These are phyloP conservation scores for Diplogelasinospora grovesii DNA, from an alignment of 495 filamentous ascomycete species.

Conservation along the genomic window DNA sequence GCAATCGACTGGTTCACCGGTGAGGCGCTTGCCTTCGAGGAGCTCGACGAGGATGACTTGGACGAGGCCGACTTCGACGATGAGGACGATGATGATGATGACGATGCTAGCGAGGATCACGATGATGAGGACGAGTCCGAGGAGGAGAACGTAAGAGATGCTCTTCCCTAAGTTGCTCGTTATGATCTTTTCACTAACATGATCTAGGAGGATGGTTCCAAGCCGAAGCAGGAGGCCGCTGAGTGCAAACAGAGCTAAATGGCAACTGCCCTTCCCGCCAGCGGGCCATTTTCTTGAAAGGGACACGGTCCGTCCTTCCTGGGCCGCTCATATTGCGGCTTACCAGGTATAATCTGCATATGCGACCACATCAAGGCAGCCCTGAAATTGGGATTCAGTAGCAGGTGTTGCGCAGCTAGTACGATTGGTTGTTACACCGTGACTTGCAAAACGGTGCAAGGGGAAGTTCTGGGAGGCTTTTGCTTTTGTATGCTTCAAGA, in stretches of 20 bases:
- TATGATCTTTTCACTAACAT: slow-evolving; percentile 5
- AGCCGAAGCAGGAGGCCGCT: slow-evolving; percentile 97
- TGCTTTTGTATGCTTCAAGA: too few relatives aligned
- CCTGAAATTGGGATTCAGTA: slow-evolving; percentile 6
- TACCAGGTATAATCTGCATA: slow-evolving; percentile 8
- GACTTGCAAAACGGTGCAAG: slow-evolving; percentile 16
- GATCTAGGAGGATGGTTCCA: slow-evolving; percentile 78
- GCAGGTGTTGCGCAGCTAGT: too few relatives aligned
- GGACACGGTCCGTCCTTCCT: slow-evolving; percentile 5
- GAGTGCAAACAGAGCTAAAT: slow-evolving; percentile 99
- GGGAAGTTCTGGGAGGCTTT: slow-evolving; percentile 16
- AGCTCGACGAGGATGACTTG: slow-evolving; percentile 82
- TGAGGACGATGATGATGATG: slow-evolving; percentile 78
- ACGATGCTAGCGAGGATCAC: slow-evolving; percentile 76
- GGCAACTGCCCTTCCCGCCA: neutral
- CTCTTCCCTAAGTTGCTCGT: neutral
- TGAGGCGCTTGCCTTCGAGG: slow-evolving; percentile 95
- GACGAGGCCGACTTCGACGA: slow-evolving; percentile 85
- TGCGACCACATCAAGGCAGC: slow-evolving; percentile 7
- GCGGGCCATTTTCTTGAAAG: slow-evolving; percentile 13
- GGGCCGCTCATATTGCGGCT: slow-evolving; percentile 6
- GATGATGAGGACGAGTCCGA: slow-evolving; percentile 87
- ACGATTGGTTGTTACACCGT: slow-evolving; percentile 15
- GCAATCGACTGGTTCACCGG: slow-evolving; percentile 99
- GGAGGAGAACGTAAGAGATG: slow-evolving; percentile 69